Conservation (phyloP, 148 eudicot species). For the Gaultheria prostrata region DNA sequence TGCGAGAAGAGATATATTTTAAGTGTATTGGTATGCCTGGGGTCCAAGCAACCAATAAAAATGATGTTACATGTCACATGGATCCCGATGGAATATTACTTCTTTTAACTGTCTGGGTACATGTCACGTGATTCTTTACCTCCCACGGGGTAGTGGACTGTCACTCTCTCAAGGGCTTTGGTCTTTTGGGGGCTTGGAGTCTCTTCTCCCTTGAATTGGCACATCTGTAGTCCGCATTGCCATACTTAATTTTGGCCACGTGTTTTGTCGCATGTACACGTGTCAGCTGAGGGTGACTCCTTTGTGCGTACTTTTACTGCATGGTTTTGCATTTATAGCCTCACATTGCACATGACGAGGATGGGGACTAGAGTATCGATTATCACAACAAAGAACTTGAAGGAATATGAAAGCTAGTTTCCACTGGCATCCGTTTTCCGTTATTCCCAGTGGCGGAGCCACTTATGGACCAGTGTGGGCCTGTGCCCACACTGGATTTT, state of each 20-base stretch:
- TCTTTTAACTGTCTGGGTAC: background rate
- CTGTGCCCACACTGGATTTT: too few relatives aligned
- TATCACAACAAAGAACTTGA: background rate
- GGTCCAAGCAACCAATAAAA: background rate
- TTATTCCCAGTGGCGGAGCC: background rate
- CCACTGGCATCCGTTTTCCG: background rate
- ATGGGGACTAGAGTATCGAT: background rate
- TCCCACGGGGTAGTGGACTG: background rate
- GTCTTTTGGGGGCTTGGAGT: background rate
- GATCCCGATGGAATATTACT: background rate
- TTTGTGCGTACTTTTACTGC: background rate
- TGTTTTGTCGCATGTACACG: background rate
- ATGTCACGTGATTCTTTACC: background rate
- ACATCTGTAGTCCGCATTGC: background rate
- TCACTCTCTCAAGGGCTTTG: background rate
- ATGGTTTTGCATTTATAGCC: background rate
- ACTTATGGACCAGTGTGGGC: too few relatives aligned
- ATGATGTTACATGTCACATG: background rate
- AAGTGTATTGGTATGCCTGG: background rate
- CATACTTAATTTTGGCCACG: background rate
- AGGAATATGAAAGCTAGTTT: background rate
- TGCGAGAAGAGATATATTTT: background rate
- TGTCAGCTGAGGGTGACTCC: background rate
- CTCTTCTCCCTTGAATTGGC: background rate
- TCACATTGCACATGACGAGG: background rate